Percentiles rank a stretch among this genome's conserved stretches.
Evolutionary conservation across 2,329 filamentous ascomycete species (phyloP).

Genomic region (Drechslera avenae): DNA sequence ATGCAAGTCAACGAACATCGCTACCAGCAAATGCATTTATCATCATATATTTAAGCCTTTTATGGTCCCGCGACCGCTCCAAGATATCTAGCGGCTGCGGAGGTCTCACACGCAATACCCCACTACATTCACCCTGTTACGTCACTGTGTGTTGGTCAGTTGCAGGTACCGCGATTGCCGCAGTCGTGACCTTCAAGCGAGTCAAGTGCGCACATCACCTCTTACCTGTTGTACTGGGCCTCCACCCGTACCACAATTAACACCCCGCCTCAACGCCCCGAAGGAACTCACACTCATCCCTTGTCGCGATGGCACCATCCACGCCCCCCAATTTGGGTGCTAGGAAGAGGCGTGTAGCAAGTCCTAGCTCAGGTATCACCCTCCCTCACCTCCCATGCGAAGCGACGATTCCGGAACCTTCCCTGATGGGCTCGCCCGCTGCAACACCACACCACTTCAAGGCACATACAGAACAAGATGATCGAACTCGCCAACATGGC

Average conservation of each 20-base stretch:
- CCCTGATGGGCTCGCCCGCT: not conserved
- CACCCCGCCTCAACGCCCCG: not conserved
- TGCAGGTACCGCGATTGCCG: conserved; percentile 14
- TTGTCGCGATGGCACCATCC: conserved; percentile 8
- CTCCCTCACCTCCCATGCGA: conserved; percentile 5
- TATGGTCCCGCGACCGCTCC: not conserved
- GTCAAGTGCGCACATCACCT: conserved; percentile 4
- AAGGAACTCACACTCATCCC: not conserved
- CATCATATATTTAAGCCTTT: not conserved
- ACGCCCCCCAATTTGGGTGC: not conserved
- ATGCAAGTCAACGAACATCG: conserved; percentile 5
- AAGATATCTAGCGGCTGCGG: not conserved
- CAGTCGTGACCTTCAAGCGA: conserved; percentile 4
- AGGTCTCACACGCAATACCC: not conserved
- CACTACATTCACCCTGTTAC: conserved; percentile 4
- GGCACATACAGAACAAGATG: not conserved
- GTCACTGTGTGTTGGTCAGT: conserved; percentile 2
- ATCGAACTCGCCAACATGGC: not conserved
- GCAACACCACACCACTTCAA: not conserved
- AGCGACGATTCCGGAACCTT: not conserved
- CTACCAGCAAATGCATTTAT: not conserved
- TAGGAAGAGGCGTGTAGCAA: conserved; percentile 15
- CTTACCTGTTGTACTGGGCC: not conserved
- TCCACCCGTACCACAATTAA: not conserved
- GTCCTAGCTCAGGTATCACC: not conserved